A percentile compares a stretch with the other conserved stretches of the same genome.
phyloP scores from a whole-genome alignment of 176 grass and related monocot species.

The Melocanna baccifera region DNA sequence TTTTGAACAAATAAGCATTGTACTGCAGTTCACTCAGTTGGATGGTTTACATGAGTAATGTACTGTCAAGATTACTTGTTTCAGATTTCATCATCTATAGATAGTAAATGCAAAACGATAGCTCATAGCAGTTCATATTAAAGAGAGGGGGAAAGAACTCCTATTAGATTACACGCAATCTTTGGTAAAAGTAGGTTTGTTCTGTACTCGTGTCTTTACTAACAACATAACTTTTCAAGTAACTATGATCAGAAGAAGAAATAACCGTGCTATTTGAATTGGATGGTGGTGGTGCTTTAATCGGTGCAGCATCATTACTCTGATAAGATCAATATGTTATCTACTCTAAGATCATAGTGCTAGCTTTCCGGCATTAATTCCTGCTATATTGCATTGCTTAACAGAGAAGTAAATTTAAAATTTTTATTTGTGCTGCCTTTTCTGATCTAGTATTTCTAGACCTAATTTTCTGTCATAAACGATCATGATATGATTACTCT shows the following conservation, averaged over 20 bases:
- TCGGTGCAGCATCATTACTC: conserved; percentile 33
- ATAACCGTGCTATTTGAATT: conserved; percentile 30
- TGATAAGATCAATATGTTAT: conserved; percentile 24
- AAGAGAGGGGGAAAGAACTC: neutral
- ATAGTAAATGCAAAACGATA: neutral
- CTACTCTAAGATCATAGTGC: conserved; percentile 11
- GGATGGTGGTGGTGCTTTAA: conserved; percentile 23
- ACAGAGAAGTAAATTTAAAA: conserved; percentile 25
- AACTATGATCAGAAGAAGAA: conserved; percentile 32
- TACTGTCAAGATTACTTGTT: neutral
- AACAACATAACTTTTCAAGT: conserved; percentile 26
- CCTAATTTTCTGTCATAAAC: conserved; percentile 25
- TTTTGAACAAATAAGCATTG: neutral
- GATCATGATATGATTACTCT: conserved; percentile 30
- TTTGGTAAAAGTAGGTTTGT: conserved; percentile 29
- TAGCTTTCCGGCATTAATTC: conserved; percentile 4
- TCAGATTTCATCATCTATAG: neutral
- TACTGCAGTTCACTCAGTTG: neutral
- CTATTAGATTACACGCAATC: neutral
- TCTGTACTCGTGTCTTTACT: conserved; percentile 42
- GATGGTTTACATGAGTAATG: neutral
- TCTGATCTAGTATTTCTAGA: conserved; percentile 19
- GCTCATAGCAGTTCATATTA: neutral
- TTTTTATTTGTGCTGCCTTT: conserved; percentile 12
- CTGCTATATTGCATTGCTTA: conserved; percentile 31